Conservation (phyloP, 2,329 filamentous ascomycete genomes). For the Sporothrix protearum region DNA sequence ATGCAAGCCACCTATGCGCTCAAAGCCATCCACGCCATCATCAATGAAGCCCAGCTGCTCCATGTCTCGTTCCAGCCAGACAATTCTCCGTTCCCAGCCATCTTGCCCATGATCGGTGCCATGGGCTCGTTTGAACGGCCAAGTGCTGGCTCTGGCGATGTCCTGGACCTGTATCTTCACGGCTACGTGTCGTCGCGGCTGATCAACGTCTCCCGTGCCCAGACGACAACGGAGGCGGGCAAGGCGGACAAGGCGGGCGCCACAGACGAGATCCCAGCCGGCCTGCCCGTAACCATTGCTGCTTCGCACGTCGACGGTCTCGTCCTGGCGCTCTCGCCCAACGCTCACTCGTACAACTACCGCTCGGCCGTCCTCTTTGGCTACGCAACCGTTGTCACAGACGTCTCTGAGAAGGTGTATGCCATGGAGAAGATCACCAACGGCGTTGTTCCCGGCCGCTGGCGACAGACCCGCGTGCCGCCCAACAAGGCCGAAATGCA, state of each 20-base stretch:
- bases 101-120: constrained; percentile 81
- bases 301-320: constrained; percentile 75
- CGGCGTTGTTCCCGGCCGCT: constrained; percentile 65
- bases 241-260: constrained; percentile 22
- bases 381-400: constrained; percentile 63
- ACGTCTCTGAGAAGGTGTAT: constrained; percentile 67
- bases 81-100: constrained; percentile 66
- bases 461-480: constrained; percentile 64
- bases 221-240: background rate
- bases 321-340: constrained; percentile 73
- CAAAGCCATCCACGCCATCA: constrained; percentile 67
- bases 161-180: constrained; percentile 75
- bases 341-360: constrained; percentile 83
- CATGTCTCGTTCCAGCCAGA: constrained; percentile 72
- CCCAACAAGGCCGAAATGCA: constrained; percentile 71
- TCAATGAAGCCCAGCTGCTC: constrained; percentile 70
- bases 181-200: constrained; percentile 78
- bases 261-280: constrained; percentile 24
- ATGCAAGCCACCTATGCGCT: constrained; percentile 65
- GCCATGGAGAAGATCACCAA: constrained; percentile 78
- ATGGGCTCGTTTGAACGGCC: constrained; percentile 69
- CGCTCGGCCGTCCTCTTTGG: constrained; percentile 77
- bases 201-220: constrained; percentile 58
- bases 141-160: constrained; percentile 57
- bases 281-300: constrained; percentile 65